A percentile compares a stretch with the other conserved stretches of the same genome.
Evolutionary conservation across 2,329 filamentous ascomycete species (phyloP).

Genomic region (Canariomyces notabilis): DNA sequence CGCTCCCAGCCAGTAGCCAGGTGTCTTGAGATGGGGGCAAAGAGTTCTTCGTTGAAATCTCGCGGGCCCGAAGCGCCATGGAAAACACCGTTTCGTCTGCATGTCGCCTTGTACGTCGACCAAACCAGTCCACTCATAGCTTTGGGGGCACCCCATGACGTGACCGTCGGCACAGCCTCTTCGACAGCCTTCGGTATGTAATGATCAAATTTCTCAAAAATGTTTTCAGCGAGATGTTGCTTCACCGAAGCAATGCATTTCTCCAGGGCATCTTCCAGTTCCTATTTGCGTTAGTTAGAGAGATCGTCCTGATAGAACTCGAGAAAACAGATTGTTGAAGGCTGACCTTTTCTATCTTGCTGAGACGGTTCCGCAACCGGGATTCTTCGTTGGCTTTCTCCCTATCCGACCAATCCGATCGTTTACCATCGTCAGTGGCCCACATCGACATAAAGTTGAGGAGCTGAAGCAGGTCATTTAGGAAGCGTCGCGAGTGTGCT

Average conservation of each 20-base stretch:
- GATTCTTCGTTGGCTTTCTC: conserved; percentile 20
- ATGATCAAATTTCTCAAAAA: conserved; percentile 23
- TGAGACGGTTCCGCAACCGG: conserved; percentile 14
- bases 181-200: conserved; percentile 19
- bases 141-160: conserved; percentile 22
- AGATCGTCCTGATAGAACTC: background rate
- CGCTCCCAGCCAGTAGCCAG: conserved; percentile 26
- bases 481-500: conserved; percentile 20
- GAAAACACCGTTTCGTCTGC: conserved; percentile 21
- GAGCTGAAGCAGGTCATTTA: conserved; percentile 23
- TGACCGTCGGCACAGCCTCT: conserved; percentile 18
- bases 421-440: conserved; percentile 23
- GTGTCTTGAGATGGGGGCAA: conserved; percentile 20
- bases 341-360: conserved; percentile 19
- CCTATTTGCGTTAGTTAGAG: conserved; percentile 15
- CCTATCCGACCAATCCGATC: conserved; percentile 11
- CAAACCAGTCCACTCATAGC: conserved; percentile 22
- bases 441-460: conserved; percentile 27
- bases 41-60: conserved; percentile 29
- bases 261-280: conserved; percentile 17
- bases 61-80: conserved; percentile 14
- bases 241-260: conserved; percentile 17
- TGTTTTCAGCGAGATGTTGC: conserved; percentile 19
- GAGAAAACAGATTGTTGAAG: background rate
- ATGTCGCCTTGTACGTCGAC: conserved; percentile 28